Evolutionary conservation across 2,329 filamentous ascomycete species (phyloP), one percentile per base, ranked within the genome.

Genomic region (Trichothecium sympodiale): DNA sequence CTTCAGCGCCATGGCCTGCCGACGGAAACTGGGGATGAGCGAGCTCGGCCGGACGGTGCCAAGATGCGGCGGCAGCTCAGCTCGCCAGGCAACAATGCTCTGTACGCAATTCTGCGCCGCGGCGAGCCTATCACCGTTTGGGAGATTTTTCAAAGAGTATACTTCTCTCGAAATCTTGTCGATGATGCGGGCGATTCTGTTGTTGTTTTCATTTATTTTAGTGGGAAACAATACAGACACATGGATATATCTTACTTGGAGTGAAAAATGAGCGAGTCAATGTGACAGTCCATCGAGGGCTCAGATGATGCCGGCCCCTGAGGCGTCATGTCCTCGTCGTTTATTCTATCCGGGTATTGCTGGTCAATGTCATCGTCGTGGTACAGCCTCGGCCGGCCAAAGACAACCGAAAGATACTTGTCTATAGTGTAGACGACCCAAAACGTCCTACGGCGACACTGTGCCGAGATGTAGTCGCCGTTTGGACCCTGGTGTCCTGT

Each of bases 351-450:
- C 0, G 74, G 74, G 17, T 71, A 60, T 12, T 69, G 63, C 43
- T 78, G 74, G 40, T 78, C 73, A 28, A 77, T 72, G 38, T 79
- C 73, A 33, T 77, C 71, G 36, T 78, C 72, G 39, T 75, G 73
- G 29, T 77, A 69, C 10, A 74, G 61, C 9, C 71, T 55, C 2
- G 75, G 74, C 10, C 75, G 59, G 0, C 75, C 75, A 20, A 78
- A 65, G 33, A 76, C 71, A n/a, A 76, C 70, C 18, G 71, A 68
- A 4, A 80, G 57, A 42, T 78, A 79, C 37, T 73, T 73, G 47
- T 79, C 74, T 6, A 78, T 55, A 3, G 65, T 71, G 46, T 79
- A 79, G 0, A 67, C 67, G 8, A 66, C 67, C 74, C 74, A 79
- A 36, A 79, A 77, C 0, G 68, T 63, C 15, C 74, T 59, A 42